Conservation (phyloP, 2,329 filamentous ascomycete species). For the Fonsecaea pedrosoi region DNA sequence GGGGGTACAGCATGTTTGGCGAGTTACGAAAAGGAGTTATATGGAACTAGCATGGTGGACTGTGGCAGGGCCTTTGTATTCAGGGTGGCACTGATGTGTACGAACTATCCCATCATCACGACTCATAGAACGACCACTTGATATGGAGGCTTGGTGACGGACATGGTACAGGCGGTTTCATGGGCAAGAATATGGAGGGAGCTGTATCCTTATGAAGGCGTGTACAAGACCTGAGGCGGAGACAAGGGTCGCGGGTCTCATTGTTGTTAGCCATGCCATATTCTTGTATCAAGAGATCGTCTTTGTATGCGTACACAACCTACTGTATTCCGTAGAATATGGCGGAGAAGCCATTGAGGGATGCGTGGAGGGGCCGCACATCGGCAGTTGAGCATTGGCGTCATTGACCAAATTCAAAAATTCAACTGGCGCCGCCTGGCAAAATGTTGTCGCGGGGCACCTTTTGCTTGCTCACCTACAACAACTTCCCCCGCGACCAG, state of each 20-base stretch:
- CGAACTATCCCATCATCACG: not conserved
- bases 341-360: not conserved
- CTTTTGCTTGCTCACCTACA: not conserved
- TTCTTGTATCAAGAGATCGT: not conserved
- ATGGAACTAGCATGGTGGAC: not conserved
- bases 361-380: not conserved
- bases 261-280: not conserved
- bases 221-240: not conserved
- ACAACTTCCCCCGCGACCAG: not conserved
- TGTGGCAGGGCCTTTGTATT: not conserved
- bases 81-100: not conserved
- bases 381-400: slow-evolving; percentile 16
- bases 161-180: not conserved
- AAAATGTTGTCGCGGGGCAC: slow-evolving; percentile 23
- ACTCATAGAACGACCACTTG: not conserved
- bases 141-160: too few relatives aligned
- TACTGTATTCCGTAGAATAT: not conserved
- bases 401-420: slow-evolving; percentile 4
- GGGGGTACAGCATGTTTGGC: not conserved
- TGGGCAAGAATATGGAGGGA: slow-evolving; percentile 5
- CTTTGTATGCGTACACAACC: not conserved
- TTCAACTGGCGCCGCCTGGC: slow-evolving; percentile 9
- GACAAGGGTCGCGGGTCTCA: not conserved
- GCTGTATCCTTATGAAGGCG: not conserved
- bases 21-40: slow-evolving; percentile 2